Base-by-base conservation (phyloP, 2,329 filamentous ascomycete genomes). In the Phialophora chinensis region DNA sequence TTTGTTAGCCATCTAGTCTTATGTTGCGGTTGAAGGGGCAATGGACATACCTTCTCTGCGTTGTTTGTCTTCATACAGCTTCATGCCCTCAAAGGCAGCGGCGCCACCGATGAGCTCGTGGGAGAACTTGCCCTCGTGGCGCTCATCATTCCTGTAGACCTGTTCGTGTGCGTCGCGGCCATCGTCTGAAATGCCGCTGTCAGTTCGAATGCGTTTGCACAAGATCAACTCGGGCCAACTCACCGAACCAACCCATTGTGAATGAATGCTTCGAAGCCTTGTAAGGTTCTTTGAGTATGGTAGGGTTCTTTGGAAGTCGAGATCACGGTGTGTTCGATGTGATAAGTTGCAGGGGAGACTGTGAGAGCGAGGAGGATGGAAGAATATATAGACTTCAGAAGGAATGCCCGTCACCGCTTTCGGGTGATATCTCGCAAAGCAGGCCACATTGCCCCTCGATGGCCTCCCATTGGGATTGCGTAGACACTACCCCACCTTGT, bases 1-100 rank as follows among this genome's bases (percentile, higher is more conserved):
- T 27, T 14, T 49, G 31, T 12, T 53, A 65, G 38, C 38, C 2
- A n/a, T n/a, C 38, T 7, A 44, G 17, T 17, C 12, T n/a, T 44
- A 4, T 44, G 17, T n/a, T 44, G 12, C 38, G 5, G 38, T 44
- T n/a, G 38, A n/a, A 62, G 31, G 53, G 35, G 57, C 23, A 25
- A 33, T n/a, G 3, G 7, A 74, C 81, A 29, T 81, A 88, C 88
- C 91, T 77, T 91, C 83, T 64, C 80, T 82, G 74, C 90, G 88
- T 81, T 93, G 90, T 73, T 86, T 83, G 78, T 93, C 88, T 80
- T 93, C 91, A 74, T 88, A 93, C 25, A 88, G 82, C 84, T 92
- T 92, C 86, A 94, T 90, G 73, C 88, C 91, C 70, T 87, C 89
- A 76, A 94, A 94, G 69, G 89, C 87, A 65, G 91, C 91, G 65